A percentile compares a stretch with the other conserved stretches of the same genome.
phyloP scores from a whole-genome alignment of 495 filamentous ascomycete species.

The Neurospora terricola region DNA sequence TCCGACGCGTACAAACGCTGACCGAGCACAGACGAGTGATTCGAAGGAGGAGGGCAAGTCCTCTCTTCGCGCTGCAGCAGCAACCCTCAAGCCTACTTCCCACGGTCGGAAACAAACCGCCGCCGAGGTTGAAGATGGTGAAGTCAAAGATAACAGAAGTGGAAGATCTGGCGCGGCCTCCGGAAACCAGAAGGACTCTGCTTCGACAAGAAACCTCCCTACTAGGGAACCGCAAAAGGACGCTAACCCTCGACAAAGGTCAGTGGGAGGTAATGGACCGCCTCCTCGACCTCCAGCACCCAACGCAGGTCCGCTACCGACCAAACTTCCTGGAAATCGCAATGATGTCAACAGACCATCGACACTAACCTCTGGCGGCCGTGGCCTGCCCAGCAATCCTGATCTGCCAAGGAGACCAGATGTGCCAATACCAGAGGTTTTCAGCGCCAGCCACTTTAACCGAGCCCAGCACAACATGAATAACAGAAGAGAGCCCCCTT shows the following conservation, averaged over 20 bases:
- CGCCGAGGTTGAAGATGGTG: conserved; percentile 66
- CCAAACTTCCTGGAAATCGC: conserved; percentile 5
- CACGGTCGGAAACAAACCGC: conserved; percentile 24
- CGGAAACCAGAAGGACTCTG: conserved; percentile 4
- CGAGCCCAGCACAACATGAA: conserved; percentile 23
- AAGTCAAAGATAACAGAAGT: conserved; percentile 58
- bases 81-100: conserved; percentile 34
- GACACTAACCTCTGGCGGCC: conserved; percentile 23
- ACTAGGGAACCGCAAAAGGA: conserved; percentile 9
- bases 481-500: conserved; percentile 15
- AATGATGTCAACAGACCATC: conserved; percentile 26
- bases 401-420: conserved; percentile 36
- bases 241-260: conserved; percentile 5
- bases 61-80: conserved; percentile 30
- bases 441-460: conserved; percentile 28
- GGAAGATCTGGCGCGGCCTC: conserved; percentile 20
- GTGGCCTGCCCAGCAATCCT: conserved; percentile 27
- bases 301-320: conserved; percentile 8
- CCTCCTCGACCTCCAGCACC: conserved; percentile 2
- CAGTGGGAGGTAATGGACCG: neutral
- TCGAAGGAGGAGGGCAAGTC: conserved; percentile 26
- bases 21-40: conserved; percentile 27
- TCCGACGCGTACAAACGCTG: conserved; percentile 10
- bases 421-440: conserved; percentile 28
- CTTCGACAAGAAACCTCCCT: conserved; percentile 4